Conservation (phyloP, 164 flowering plant species). For the Cinnamomum micranthum region DNA sequence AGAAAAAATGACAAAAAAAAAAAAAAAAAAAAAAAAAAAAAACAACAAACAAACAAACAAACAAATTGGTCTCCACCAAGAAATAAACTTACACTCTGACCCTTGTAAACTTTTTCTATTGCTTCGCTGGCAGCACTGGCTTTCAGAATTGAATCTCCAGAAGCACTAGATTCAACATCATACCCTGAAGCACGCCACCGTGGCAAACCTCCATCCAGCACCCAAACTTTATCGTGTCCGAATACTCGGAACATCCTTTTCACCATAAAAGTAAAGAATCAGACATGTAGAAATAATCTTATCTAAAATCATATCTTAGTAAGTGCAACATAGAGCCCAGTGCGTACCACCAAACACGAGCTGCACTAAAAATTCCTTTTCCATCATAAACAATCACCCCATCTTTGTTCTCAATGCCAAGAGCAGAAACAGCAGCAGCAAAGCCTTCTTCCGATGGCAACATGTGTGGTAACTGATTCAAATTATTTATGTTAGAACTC, state of each 20-base stretch:
- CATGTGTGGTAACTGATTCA: slow-evolving; percentile 93
- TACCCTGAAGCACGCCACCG: slow-evolving; percentile 95
- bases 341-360: slow-evolving; percentile 99
- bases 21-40: no score
- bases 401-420: slow-evolving; percentile 86
- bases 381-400: slow-evolving; percentile 95
- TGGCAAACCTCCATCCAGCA: slow-evolving; percentile 95
- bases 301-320: background rate
- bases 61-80: no score
- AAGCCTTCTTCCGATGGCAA: slow-evolving; percentile 96
- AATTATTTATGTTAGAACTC: slow-evolving; percentile 4
- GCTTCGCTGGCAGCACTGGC: slow-evolving; percentile 99
- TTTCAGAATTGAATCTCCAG: slow-evolving; percentile 93
- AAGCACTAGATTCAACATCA: slow-evolving; percentile 99
- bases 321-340: background rate
- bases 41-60: no score
- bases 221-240: slow-evolving; percentile 97
- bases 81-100: slow-evolving; percentile 54
- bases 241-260: slow-evolving; percentile 98
- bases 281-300: background rate
- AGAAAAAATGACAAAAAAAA: no score
- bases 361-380: slow-evolving; percentile 96
- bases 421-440: slow-evolving; percentile 95
- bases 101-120: slow-evolving; percentile 83
- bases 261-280: slow-evolving; percentile 9